Conservation (phyloP, 139 green algal genomes). For the Micractinium conductrix region DNA sequence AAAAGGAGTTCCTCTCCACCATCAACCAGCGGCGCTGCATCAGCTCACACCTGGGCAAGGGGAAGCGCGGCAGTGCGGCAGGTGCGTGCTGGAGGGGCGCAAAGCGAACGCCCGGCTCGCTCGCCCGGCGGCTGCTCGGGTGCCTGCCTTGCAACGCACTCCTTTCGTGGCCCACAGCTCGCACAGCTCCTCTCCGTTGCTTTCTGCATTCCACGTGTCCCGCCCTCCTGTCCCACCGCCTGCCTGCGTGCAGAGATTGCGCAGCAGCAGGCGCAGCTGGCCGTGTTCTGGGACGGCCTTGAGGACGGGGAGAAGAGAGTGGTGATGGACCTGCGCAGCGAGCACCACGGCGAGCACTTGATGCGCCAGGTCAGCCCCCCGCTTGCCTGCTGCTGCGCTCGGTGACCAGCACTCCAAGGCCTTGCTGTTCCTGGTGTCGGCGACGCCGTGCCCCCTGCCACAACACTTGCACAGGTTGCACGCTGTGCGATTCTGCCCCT, state of each 20-base stretch:
- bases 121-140: too few relatives aligned
- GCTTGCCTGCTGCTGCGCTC: not conserved
- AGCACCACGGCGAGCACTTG: conserved; percentile 9
- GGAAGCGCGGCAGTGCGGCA: too few relatives aligned
- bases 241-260: not conserved
- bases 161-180: too few relatives aligned
- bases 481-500: too few relatives aligned
- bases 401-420: too few relatives aligned
- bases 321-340: conserved; percentile 13
- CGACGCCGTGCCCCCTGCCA: not conserved
- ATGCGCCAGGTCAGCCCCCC: conserved; percentile 1
- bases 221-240: not conserved
- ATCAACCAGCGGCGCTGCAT: conserved; percentile 43
- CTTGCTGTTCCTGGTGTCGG: not conserved
- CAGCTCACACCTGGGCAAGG: conserved; percentile 23
- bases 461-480: too few relatives aligned
- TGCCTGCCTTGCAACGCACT: too few relatives aligned
- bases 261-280: conserved; percentile 27
- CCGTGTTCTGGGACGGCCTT: conserved; percentile 29
- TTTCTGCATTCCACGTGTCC: too few relatives aligned
- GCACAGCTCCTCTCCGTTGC: too few relatives aligned
- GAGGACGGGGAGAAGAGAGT: not conserved
- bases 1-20: conserved; percentile 37
- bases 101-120: too few relatives aligned
- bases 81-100: too few relatives aligned